Evolutionary conservation across 352 stramenopile genomes (phyloP).

Genomic region (Phytophthora pluvialis): DNA sequence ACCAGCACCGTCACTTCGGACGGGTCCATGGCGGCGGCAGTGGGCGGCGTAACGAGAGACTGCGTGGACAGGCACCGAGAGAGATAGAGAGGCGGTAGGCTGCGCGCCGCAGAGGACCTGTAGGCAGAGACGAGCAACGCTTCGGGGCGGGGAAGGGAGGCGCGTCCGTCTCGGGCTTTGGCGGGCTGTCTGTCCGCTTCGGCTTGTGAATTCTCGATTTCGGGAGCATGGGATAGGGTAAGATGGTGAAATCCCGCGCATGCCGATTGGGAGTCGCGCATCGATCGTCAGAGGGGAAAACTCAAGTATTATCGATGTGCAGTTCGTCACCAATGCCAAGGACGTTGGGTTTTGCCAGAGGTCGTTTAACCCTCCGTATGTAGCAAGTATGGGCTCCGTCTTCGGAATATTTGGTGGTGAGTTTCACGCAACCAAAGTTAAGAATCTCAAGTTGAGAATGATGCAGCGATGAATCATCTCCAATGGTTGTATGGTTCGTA

Average conservation of each 20-base stretch:
- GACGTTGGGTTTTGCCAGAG: too few species aligned
- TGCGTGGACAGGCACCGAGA: background rate
- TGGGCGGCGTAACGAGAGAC: constrained; percentile 3
- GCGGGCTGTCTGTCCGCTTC: background rate
- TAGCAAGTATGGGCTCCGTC: too few species aligned
- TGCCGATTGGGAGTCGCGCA: background rate
- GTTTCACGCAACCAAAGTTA: too few species aligned
- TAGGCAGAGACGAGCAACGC: constrained; percentile 30
- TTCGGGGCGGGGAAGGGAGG: constrained; percentile 13
- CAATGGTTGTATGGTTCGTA: too few species aligned
- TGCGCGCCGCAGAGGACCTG: constrained; percentile 1
- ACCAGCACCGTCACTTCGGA: constrained; percentile 90
- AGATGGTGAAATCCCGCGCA: constrained; percentile 2
- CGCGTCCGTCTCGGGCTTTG: constrained; percentile 4
- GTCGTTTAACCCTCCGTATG: too few species aligned
- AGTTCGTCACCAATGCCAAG: too few species aligned
- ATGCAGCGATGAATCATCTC: too few species aligned
- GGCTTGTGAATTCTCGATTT: constrained; percentile 14
- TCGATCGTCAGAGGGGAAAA: background rate
- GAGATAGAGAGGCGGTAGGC: background rate
- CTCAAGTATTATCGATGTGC: too few species aligned
- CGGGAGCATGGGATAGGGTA: constrained; percentile 12
- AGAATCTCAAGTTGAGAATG: too few species aligned
- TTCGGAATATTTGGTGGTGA: too few species aligned
- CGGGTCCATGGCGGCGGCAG: constrained; percentile 62